A percentile compares a stretch with the other conserved stretches of the same genome.
phyloP scores from a whole-genome alignment of 169 alveolate genomes.

The Plasmodium relictum region DNA sequence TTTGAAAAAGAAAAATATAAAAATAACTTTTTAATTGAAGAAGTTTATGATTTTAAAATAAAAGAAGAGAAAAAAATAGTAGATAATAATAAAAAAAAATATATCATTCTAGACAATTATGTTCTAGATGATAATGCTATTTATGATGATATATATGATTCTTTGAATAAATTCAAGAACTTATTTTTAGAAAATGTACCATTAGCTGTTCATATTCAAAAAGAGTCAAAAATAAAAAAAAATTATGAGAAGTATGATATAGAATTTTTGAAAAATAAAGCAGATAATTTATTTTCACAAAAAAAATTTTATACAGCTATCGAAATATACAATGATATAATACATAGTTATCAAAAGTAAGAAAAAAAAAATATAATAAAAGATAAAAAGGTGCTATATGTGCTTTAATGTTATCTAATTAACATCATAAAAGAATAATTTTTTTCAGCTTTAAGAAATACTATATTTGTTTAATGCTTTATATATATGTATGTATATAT shows the following conservation, averaged over 20 bases:
- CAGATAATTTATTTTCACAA: constrained; percentile 37
- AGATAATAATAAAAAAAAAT: constrained; percentile 7
- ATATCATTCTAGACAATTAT: neutral
- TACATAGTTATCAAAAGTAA: constrained; percentile 8
- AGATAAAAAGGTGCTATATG: neutral
- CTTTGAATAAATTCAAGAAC: neutral
- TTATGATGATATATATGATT: constrained; percentile 4
- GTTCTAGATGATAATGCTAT: neutral
- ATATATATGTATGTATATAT: neutral
- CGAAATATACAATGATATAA: constrained; percentile 26
- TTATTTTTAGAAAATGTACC: neutral
- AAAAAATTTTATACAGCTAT: constrained; percentile 17
- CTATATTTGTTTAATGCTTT: neutral
- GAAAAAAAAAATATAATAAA: neutral
- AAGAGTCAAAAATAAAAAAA: constrained; percentile 9
- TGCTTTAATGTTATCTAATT: too few relatives aligned
- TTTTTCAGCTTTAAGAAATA: too few relatives aligned
- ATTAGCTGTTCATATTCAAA: constrained; percentile 28
- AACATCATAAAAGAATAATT: too few relatives aligned
- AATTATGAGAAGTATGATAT: neutral
- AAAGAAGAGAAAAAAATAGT: neutral
- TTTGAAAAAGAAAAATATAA: constrained; percentile 45
- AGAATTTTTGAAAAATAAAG: constrained; percentile 19
- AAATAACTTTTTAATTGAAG: constrained; percentile 58
- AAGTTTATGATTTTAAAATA: constrained; percentile 38